Conservation (phyloP, 805 yeast genomes). For the Spathaspora arborariae region DNA sequence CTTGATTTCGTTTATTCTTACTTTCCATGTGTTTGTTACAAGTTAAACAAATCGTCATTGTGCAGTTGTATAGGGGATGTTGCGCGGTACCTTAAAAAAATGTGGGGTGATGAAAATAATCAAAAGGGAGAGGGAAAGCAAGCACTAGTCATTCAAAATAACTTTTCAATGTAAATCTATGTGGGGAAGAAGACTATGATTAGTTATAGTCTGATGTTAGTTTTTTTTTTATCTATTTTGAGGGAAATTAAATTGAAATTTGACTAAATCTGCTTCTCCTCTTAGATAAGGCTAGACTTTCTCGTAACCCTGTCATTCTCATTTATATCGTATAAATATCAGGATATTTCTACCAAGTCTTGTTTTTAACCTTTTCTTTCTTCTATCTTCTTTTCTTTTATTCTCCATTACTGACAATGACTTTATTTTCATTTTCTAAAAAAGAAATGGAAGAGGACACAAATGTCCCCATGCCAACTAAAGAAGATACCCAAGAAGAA, state of each 20-base stretch:
- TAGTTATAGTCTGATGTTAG: too few species aligned
- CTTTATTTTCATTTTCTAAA: background rate
- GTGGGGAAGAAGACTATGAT: background rate
- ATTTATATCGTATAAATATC: background rate
- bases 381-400: background rate
- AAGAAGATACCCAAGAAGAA: background rate
- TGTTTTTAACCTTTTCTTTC: background rate
- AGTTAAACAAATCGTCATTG: too few species aligned
- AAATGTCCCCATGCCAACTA: background rate
- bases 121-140: background rate
- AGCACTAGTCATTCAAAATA: background rate
- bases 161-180: too few species aligned
- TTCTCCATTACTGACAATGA: background rate
- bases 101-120: conserved; percentile 1
- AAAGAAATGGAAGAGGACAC: background rate
- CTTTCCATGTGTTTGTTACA: too few species aligned
- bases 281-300: too few species aligned
- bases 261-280: too few species aligned
- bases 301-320: background rate
- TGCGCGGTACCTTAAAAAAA: too few species aligned
- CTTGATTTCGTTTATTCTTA: background rate
- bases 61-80: too few species aligned
- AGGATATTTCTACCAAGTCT: background rate
- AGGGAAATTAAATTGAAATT: background rate
- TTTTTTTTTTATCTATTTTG: too few species aligned